These are phyloP conservation scores for Cerioporus squamosus DNA, from an alignment of 1,284 basidiomycete genomes.

Conservation along the genomic window DNA sequence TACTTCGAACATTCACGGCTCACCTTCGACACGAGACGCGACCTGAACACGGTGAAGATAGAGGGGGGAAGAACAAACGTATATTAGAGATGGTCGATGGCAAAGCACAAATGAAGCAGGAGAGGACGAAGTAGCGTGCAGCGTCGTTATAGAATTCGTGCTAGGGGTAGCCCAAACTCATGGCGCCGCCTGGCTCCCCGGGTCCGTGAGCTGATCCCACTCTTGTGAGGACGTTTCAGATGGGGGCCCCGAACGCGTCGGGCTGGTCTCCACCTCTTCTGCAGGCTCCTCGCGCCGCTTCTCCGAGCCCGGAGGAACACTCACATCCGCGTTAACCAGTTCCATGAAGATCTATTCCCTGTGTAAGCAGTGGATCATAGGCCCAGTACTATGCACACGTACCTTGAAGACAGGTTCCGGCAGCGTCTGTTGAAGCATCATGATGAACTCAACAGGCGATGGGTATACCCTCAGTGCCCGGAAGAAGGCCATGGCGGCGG, in stretches of 20 bases:
- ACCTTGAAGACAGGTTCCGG: slow-evolving; percentile 88
- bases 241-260: slow-evolving; percentile 64
- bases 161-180: slow-evolving; percentile 19
- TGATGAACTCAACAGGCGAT: slow-evolving; percentile 87
- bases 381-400: slow-evolving; percentile 23
- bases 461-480: slow-evolving; percentile 95
- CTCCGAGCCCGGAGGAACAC: slow-evolving; percentile 53
- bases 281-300: slow-evolving; percentile 31
- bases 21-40: slow-evolving; percentile 74
- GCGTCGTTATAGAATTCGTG: slow-evolving; percentile 15
- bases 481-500: slow-evolving; percentile 91
- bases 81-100: slow-evolving; percentile 64
- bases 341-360: slow-evolving; percentile 78
- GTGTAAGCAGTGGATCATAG: slow-evolving; percentile 4
- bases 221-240: slow-evolving; percentile 85
- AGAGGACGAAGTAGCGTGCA: slow-evolving; percentile 19
- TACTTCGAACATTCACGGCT: slow-evolving; percentile 43
- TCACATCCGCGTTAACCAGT: slow-evolving; percentile 88
- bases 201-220: slow-evolving; percentile 83
- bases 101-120: slow-evolving; percentile 27
- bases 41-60: slow-evolving; percentile 50
- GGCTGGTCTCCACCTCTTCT: slow-evolving; percentile 56
- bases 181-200: slow-evolving; percentile 54
- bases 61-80: slow-evolving; percentile 43
- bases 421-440: slow-evolving; percentile 93